Evolutionary conservation across 768 basidiomycete species (phyloP), one percentile per base, ranked within the genome.

Genomic region (Kwoniella pini): DNA sequence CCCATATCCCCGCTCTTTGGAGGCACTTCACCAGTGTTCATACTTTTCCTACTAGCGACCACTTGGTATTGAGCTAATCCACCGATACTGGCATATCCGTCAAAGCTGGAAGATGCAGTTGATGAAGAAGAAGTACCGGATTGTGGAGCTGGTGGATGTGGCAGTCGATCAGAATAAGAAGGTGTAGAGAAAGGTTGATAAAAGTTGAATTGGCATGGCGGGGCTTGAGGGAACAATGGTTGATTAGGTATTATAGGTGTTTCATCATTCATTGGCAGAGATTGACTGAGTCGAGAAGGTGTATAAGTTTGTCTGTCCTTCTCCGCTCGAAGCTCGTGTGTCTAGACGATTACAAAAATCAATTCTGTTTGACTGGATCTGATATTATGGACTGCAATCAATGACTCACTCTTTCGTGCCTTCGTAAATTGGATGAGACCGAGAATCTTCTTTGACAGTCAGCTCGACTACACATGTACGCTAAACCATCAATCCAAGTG

Each of bases 361-460:
- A n/a, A n/a, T 22, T 17, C 33, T 43, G 36, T n/a, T 7, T 43
- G 12, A 28, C 6, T 19, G 10, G n/a, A 21, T 9, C 13, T 13
- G 42, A 28, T 15, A 19, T n/a, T 19, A 21, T 10, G 26, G 2
- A 40, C 24, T 26, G n/a, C 4, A 13, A 11, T 36, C 21, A 15
- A 6, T 2, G n/a, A 51, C 70, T 61, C 27, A 74, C 72, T 55
- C 63, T 60, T 45, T 71, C 66, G 53, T 78, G 76, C 10, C 76
- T 62, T 12, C 73, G 66, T 17, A 78, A 46, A 44, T 78, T 78
- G 13, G 70, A 71, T 26, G 58, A 60, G 13, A 78, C 72, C 2
- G 74, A 76, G 56, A 78, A 78, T 12, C 70, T 53, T 31, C 71
- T 48, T 5, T 65, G 71, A 31, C 76, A 78, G 4, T 65, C 67